A percentile compares a stretch with the other conserved stretches of the same genome.
phyloP scores from a whole-genome alignment of 306 rosid species.

The Dryas octopetala region DNA sequence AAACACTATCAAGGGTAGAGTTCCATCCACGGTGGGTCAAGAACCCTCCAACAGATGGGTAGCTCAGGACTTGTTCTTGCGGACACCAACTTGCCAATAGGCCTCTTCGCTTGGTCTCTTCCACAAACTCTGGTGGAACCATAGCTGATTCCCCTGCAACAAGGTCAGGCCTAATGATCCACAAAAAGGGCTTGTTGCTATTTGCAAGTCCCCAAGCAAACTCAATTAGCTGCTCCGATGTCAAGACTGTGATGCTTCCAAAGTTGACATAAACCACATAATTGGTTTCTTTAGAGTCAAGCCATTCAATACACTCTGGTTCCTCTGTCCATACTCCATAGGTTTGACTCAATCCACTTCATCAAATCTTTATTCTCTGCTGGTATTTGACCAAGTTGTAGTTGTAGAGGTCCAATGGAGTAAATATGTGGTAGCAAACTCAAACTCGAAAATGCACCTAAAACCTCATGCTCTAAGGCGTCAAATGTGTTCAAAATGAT shows the following conservation, averaged over 20 bases:
- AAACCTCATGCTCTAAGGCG: conserved; percentile 43
- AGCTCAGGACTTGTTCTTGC: conserved; percentile 53
- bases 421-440: conserved; percentile 43
- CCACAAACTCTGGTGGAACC: conserved; percentile 41
- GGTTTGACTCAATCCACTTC: conserved; percentile 45
- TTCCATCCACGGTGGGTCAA: conserved; percentile 72
- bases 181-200: conserved; percentile 40
- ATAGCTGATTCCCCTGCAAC: conserved; percentile 36
- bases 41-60: conserved; percentile 58
- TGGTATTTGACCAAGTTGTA: conserved; percentile 23
- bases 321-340: conserved; percentile 85
- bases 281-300: conserved; percentile 16
- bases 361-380: neutral
- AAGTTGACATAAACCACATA: conserved; percentile 56
- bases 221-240: conserved; percentile 44
- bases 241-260: conserved; percentile 59
- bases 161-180: conserved; percentile 62
- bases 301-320: conserved; percentile 53
- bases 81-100: conserved; percentile 57
- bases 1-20: conserved; percentile 61
- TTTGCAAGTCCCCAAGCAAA: conserved; percentile 74
- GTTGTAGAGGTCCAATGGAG: conserved; percentile 55
- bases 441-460: conserved; percentile 32
- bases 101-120: conserved; percentile 37
- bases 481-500: conserved; percentile 56